Base-by-base conservation (phyloP, 2,329 filamentous ascomycete species). In the Alternaria sp. region DNA sequence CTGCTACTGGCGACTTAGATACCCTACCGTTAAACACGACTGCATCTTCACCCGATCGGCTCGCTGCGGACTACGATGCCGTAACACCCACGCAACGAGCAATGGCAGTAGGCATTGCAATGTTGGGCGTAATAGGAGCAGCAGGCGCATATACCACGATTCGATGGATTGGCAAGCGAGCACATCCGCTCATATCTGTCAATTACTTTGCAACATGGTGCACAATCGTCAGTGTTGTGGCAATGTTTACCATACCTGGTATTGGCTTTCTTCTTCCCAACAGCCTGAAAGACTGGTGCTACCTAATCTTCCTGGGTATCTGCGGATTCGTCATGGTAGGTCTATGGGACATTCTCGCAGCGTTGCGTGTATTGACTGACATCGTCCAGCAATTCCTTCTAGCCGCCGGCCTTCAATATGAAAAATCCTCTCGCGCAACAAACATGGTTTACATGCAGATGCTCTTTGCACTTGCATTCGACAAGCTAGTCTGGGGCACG, bases 131-230 rank as follows among this genome's bases (percentile, higher is more conserved):
- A 0, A 66, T 92, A 0, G 93, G 93, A 8, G 86, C 88, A 7
- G 87, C 91, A 0, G 85, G 85, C 3, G 91, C 92, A 7, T 93
- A 88, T 70, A 92, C 88, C 0, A 86, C 86, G 0, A 90, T 97
- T 62, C 85, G 92, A 14, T 87, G 89, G 77, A 94, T 97, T 60
- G 93, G 93, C 13, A 86, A 86, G 67, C 85, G 91, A 28, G 90
- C 90, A 0, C 92, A 96, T 72, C 86, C 93, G 0, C 81, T 97
- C n/a, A 87, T 96, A 56, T 90, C 86, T 2, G 91, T 96, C 55
- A 96, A 92, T 69, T 96, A 93, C 77, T 96, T 97, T 71, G 87
- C 88, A 3, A 80, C 82, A 0, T 89, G 86, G 79, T 91, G 89
- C 67, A 89, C 86, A 0, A 68, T 93, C 2, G 87, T 96, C 46